Base-by-base conservation (phyloP, 2,329 filamentous ascomycete genomes). In the Colletotrichum karsti region DNA sequence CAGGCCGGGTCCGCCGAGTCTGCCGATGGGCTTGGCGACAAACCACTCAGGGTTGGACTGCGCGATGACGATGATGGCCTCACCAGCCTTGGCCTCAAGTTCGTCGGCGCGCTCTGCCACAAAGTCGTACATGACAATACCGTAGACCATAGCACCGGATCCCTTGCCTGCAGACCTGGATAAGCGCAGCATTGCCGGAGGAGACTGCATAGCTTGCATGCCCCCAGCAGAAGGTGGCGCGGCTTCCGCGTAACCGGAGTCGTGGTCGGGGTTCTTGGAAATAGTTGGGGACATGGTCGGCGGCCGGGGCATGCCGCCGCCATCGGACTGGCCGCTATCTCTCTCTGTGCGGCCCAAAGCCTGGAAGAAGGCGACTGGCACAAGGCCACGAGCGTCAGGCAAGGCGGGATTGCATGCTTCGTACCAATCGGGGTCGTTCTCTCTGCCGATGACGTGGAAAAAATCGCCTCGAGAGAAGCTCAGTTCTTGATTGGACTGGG, bases 21-120 rank as follows among this genome's bases (percentile, higher is more conserved):
- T 88, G 70, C 95, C 95, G 77, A 99, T 99, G n/a, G 96, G 96
- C 81, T 99, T 99, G 56, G 96, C 96, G 69, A 99, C 95, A 76
- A 98, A 98, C 96, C 96, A 99, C 80, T 99, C 96, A 5, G 95
- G 94, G 76, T 98, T 98, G 7, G 95, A 98, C 80, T 98, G 96
- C 48, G 96, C 96, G 77, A 98, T 98, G 61, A 99, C 95, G 72
- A 99, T 98, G 76, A 99, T 98, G 59, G 95, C 93, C 81, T 99
- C 96, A 65, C 95, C 95, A 51, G 94, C 92, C 79, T 97, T 97
- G 54, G 96, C 96, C 73, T 98, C 95, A 66, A 99, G 82, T 81
- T 99, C 96, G 79, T 99, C 96, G n/a, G 94, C 93, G 64, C 95
- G 86, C 81, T 98, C 95, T 1, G 96, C 96, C 73, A 93, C 90